Evolutionary conservation across 306 rosid genomes (phyloP).

Genomic region (Casuarina equisetifolia): DNA sequence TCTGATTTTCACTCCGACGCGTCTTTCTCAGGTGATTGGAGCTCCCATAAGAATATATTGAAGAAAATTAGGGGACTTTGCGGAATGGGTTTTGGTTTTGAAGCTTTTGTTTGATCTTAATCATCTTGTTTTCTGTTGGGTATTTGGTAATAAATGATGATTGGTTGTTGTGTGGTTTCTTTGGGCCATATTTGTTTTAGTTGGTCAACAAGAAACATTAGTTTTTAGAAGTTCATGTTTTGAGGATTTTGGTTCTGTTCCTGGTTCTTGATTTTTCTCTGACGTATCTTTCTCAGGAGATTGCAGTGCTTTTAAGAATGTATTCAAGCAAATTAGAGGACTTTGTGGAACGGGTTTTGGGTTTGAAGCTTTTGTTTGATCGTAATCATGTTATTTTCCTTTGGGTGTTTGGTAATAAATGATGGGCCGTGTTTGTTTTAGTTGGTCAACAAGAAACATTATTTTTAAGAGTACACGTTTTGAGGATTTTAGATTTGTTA

Average conservation of each 20-base stretch:
- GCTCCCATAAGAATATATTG: not conserved
- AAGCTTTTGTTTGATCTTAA: not conserved
- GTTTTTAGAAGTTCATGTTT: not conserved
- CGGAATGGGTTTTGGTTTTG: not conserved
- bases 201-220: not conserved
- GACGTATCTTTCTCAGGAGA: slow-evolving; percentile 16
- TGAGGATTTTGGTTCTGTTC: not conserved
- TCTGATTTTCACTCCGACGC: not conserved
- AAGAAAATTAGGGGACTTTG: not conserved
- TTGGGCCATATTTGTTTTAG: not conserved
- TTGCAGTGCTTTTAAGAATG: not conserved
- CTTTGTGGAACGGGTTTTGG: not conserved
- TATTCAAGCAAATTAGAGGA: not conserved
- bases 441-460: not conserved
- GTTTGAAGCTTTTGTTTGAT: not conserved
- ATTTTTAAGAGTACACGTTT: not conserved
- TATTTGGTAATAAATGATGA: not conserved
- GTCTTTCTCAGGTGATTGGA: slow-evolving; percentile 19
- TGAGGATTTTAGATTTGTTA: not conserved
- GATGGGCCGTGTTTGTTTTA: not conserved
- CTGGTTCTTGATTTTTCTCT: not conserved
- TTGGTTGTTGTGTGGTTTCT: not conserved
- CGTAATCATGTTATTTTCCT: not conserved
- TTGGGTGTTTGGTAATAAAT: not conserved
- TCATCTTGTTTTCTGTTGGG: not conserved